Evolutionary conservation across 2,329 filamentous ascomycete species (phyloP), one percentile per base, ranked within the genome.

Genomic region (Aspergillus neotritici): DNA sequence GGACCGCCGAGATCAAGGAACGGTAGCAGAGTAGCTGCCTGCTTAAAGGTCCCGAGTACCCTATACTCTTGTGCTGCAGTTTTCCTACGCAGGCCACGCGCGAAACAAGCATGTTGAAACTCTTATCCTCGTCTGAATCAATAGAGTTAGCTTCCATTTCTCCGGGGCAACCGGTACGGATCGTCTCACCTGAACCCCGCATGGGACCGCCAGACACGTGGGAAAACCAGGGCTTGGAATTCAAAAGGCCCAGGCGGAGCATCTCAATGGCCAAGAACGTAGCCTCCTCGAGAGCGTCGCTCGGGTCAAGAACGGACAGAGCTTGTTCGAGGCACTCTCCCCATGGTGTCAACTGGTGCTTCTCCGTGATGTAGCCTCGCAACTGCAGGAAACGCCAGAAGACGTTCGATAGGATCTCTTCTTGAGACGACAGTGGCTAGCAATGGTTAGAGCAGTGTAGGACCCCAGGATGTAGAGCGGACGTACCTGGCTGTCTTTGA

Each of bases 31-130:
- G 76, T 40, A 96, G 75, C 53, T 91, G 89, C 65, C 93, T 84
- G 73, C 89, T 95, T 1, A 98, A 76, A 1, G 93, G 91, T 1
- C 93, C 93, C 2, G 91, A 96, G 67, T 96, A 98, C 25, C 93
- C 93, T 54, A 91, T 90, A 3, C 79, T 76, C 55, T 87, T 79
- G 63, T 98, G 93, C 28, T 83, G 80, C 49, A 97, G 75, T 59
- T 86, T 87, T 40, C 89, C 79, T 45, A 97, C 74, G 41, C 86
- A 89, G 11, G 90, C 87, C 48, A 90, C 84, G 31, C 93, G 84
- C 54, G 89, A 93, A 56, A 97, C 82, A 34, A 98, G 76, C 43
- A 93, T 77, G 34, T 89, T 82, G 57, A 84, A 84, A 28, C 78
- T 75, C 62, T 86, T 88, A 52, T 95, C 89, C 32, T 86, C 80